Evolutionary conservation across 371 early-diverging fungal genomes (phyloP), one percentile per base, ranked within the genome.

Genomic region (Dinochytrium kinnereticum): DNA sequence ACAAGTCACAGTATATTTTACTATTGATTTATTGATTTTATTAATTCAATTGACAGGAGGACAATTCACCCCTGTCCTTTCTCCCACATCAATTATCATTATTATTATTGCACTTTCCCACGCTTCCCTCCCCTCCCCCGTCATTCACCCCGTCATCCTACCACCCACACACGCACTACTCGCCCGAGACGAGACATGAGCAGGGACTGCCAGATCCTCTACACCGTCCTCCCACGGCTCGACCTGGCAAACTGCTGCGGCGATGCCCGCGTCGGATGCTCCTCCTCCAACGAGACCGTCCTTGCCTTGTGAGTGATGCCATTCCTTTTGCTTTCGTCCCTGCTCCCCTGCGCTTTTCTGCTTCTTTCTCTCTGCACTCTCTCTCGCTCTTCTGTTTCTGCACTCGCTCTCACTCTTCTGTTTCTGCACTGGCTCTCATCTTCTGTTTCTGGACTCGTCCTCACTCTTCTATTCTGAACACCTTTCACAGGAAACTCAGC

Each of bases 241-340:
- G 61, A 61, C 61, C 61, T 61, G 3, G 7, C 24, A 2, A 61
- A 61, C 31, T 61, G 61, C 34, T 61, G 61, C 34, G 61, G 34
- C 7, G 61, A 61, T 34, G 13, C 61, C 2, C 61, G 61, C 34
- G 36, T 61, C 13, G 61, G 61, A 15, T 61, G 61, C 36, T 61
- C 61, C 15, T 61, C 61, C 28, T 33, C 34, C 28, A 61, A 61
- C 61, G 61, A 61, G 5, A 61, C 61, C 7, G 61, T 61, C 15
- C 61, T 61, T 34, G 5, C 36, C 34, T 36, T 61, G 61, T 61
- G 34, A 61, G 61, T n/a, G n/a, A n/a, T n/a, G n/a, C n/a, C n/a
- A n/a, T n/a, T n/a, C 26, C 24, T 53, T 53, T 26, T 26, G 5
- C 55, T 28, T 7, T 7, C 61, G 24, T 61, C 34, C 44, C 44